A percentile compares a stretch with the other conserved stretches of the same genome.
These are phyloP conservation scores for Ilex aquifolium DNA, from an alignment of 257 asterid genomes.

Conservation along the genomic window DNA sequence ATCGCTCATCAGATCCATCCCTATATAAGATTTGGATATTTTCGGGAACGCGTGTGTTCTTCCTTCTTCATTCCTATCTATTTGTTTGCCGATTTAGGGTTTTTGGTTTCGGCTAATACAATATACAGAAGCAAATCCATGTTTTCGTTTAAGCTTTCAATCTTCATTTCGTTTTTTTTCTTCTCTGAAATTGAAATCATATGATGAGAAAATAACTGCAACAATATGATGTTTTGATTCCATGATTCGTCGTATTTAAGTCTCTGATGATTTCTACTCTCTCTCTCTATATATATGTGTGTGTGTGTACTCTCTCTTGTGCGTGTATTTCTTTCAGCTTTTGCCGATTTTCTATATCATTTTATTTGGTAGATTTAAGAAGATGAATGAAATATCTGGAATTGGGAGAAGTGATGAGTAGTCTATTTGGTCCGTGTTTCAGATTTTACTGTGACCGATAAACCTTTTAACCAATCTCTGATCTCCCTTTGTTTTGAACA, in stretches of 20 bases:
- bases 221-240: conserved; percentile 33
- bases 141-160: too few relatives aligned
- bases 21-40: too few relatives aligned
- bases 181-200: conserved; percentile 27
- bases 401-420: conserved; percentile 46
- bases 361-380: not conserved
- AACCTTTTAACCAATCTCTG: conserved; percentile 46
- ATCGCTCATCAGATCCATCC: too few relatives aligned
- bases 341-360: not conserved
- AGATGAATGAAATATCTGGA: not conserved
- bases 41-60: too few relatives aligned
- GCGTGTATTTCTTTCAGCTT: too few relatives aligned
- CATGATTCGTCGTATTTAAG: conserved; percentile 77
- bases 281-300: too few relatives aligned
- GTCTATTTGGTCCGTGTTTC: conserved; percentile 72
- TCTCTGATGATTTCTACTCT: conserved; percentile 61
- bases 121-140: too few relatives aligned
- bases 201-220: conserved; percentile 51
- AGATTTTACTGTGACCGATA: conserved; percentile 50
- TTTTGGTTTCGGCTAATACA: too few relatives aligned
- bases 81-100: too few relatives aligned
- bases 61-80: too few relatives aligned
- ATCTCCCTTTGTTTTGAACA: conserved; percentile 24
- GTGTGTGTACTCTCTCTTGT: too few relatives aligned
- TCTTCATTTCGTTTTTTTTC: fast-evolving